Evolutionary conservation across 352 stramenopile genomes (phyloP), one percentile per base, ranked within the genome.

Genomic region (Phytopythium sindhum): DNA sequence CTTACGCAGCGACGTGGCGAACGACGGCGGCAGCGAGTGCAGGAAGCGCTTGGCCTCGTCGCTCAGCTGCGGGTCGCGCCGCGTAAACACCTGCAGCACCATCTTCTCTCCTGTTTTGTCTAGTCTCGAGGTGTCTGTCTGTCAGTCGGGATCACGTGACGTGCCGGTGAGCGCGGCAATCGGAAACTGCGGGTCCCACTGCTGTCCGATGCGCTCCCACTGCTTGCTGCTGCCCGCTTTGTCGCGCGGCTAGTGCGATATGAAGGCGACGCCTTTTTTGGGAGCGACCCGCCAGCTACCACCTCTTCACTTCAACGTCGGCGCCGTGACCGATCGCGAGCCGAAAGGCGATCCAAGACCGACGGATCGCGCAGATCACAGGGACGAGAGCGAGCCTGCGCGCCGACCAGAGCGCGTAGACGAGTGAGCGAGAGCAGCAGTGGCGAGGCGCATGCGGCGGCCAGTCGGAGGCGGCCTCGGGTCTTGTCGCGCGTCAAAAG

Each of bases 1-100:
- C 75, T 96, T 96, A 68, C 86, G 85, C 58, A 94, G 91, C n/a
- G 90, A 45, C 57, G 90, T 90, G 52, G 91, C 78, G 57, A 91
- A 92, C n/a, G 84, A 84, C 23, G 85, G 85, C 28, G 87, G 87
- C 23, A 96, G 75, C 67, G 87, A 91, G 65, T 91, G 83, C 65
- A 96, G 73, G 72, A 96, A 96, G 44, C 68, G 69, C 67, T 94
- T 94, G 44, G 85, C 81, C 39, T 93, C 84, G 11, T 96, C 85
- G 55, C 78, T 92, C 53, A 94, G 55, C 42, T 69, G 65, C n/a
- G 69, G 57, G 57, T 94, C 85, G 39, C 89, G 88, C 50, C 85
- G 85, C 24, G 73, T 65, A 70, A 94, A 96, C 55, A 93, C 78
- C 65, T 88, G 89, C 66, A 91, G 65, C 65, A 94, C 82, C 84